Conservation (phyloP, 2,329 filamentous ascomycete species). For the Colletotrichum tamarilloi region DNA sequence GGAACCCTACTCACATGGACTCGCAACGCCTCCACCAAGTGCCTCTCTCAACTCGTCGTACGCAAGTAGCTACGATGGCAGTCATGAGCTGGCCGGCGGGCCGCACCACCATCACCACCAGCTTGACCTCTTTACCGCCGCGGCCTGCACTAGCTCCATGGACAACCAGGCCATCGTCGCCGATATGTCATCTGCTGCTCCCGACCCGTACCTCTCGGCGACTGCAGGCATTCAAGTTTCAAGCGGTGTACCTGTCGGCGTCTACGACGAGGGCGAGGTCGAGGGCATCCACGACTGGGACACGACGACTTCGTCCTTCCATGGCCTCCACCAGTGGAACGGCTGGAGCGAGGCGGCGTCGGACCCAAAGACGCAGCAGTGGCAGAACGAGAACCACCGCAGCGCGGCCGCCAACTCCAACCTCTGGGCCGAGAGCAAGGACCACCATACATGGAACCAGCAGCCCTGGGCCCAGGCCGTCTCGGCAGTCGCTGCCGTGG, state of each 20-base stretch:
- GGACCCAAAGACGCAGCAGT: conserved; percentile 32
- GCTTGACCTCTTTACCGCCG: conserved; percentile 32
- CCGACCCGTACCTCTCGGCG: conserved; percentile 35
- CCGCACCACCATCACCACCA: conserved; percentile 37
- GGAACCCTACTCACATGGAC: conserved; percentile 62
- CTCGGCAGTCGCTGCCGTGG: conserved; percentile 43
- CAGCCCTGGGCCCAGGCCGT: conserved; percentile 44
- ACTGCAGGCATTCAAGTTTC: conserved; percentile 37
- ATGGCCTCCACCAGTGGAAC: conserved; percentile 35
- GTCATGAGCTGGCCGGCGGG: conserved; percentile 27
- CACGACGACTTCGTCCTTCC: conserved; percentile 28
- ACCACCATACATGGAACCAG: conserved; percentile 48
- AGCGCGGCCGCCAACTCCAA: conserved; percentile 40
- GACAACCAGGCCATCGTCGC: conserved; percentile 36
- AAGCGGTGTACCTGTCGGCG: conserved; percentile 31
- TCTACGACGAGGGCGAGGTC: conserved; percentile 34
- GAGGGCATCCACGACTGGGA: conserved; percentile 34
- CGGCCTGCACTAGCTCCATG: conserved; percentile 34
- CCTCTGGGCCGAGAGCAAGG: conserved; percentile 41
- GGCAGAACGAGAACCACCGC: conserved; percentile 36
- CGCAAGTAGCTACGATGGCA: conserved; percentile 56
- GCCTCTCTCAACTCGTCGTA: conserved; percentile 62
- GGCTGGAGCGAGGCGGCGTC: conserved; percentile 33
- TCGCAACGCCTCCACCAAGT: conserved; percentile 68
- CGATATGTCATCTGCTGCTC: conserved; percentile 28